Evolutionary conservation across 2,329 filamentous ascomycete species (phyloP).

Genomic region (Zasmidium angulare): DNA sequence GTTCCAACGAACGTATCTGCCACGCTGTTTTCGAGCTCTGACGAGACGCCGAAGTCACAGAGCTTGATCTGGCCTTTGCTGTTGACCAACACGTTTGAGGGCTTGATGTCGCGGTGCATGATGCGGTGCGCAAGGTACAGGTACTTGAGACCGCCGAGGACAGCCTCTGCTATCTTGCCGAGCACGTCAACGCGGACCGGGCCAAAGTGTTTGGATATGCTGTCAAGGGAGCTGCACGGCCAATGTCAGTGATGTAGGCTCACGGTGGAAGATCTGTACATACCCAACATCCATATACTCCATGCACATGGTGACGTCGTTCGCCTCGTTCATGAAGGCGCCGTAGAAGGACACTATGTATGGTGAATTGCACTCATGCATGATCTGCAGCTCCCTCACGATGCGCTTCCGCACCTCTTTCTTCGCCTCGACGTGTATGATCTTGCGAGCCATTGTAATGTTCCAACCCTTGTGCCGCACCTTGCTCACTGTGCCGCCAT

Average conservation of each 20-base stretch:
- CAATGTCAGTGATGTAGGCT: conserved; percentile 3
- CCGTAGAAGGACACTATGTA: conserved; percentile 98
- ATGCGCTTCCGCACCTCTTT: conserved; percentile 96
- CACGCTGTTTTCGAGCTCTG: conserved; percentile 95
- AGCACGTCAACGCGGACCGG: conserved; percentile 94
- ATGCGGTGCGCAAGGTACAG: conserved; percentile 95
- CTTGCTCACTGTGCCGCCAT: conserved; percentile 97
- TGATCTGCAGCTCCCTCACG: conserved; percentile 94
- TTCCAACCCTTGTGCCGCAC: conserved; percentile 93
- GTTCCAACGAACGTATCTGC: conserved; percentile 98
- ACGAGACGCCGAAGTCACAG: conserved; percentile 98
- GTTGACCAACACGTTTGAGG: conserved; percentile 95
- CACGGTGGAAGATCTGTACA: conserved; percentile 38
- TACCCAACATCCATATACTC: conserved; percentile 99
- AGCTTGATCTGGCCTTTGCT: conserved; percentile 93
- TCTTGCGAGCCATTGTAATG: conserved; percentile 97
- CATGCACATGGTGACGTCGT: conserved; percentile 99
- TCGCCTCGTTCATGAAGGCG: conserved; percentile 92
- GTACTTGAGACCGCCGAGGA: conserved; percentile 88
- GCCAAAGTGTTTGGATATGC: conserved; percentile 90
- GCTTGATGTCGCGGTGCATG: conserved; percentile 99
- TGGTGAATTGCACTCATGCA: conserved; percentile 95
- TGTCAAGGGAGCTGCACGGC: conserved; percentile 75
- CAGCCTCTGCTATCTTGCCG: conserved; percentile 95
- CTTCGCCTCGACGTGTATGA: conserved; percentile 98